Evolutionary conservation across 805 yeast species (phyloP).

Genomic region (Ogataea dorogensis): DNA sequence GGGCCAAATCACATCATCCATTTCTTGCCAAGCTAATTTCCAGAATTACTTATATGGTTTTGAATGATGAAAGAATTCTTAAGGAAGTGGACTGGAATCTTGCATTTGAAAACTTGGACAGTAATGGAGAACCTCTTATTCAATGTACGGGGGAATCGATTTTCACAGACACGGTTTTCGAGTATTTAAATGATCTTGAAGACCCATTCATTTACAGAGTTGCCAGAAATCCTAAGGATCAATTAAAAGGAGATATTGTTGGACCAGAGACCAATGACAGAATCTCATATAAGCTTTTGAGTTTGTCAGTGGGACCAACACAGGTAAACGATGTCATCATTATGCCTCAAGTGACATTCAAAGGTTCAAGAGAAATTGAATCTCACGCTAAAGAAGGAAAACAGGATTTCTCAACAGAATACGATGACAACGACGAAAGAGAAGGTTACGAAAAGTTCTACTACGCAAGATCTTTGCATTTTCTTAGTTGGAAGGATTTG

Average conservation of each 20-base stretch:
- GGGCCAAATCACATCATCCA: constrained; percentile 35
- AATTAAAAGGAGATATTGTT: constrained; percentile 18
- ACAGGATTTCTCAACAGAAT: constrained; percentile 13
- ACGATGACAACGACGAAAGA: constrained; percentile 29
- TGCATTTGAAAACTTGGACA: constrained; percentile 29
- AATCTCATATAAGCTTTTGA: constrained; percentile 28
- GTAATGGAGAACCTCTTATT: constrained; percentile 32
- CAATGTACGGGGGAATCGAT: constrained; percentile 34
- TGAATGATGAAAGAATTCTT: constrained; percentile 15
- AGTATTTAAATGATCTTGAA: constrained; percentile 27
- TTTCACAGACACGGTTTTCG: constrained; percentile 34
- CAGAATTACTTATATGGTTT: constrained; percentile 22
- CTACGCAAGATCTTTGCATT: constrained; percentile 28
- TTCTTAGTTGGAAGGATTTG: constrained; percentile 16
- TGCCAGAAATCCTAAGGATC: constrained; percentile 21
- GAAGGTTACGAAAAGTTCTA: constrained; percentile 26
- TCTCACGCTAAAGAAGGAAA: constrained; percentile 3
- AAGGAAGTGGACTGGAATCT: constrained; percentile 27
- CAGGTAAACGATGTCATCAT: constrained; percentile 31
- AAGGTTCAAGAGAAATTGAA: constrained; percentile 22
- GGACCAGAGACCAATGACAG: constrained; percentile 28
- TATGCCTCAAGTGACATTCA: constrained; percentile 32
- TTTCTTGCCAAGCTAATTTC: constrained; percentile 34
- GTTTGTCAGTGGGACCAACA: constrained; percentile 31
- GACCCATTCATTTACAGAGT: constrained; percentile 26